These are phyloP conservation scores for Amaranthus hypochondriacus DNA, from an alignment of 148 eudicot species.

Conservation along the genomic window DNA sequence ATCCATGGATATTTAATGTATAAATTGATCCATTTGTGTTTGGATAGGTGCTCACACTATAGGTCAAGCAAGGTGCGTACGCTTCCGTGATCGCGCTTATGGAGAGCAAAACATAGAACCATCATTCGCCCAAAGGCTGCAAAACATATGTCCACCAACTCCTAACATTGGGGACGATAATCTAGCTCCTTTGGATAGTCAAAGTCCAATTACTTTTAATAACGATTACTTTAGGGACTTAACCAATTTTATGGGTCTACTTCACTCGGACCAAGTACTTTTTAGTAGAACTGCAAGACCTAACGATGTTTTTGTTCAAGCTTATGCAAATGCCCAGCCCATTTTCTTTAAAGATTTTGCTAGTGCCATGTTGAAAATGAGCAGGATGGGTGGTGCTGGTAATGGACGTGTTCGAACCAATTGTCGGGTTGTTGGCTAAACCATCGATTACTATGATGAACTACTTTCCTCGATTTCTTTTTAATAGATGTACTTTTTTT, in stretches of 20 bases:
- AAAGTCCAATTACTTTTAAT: constrained; percentile 8
- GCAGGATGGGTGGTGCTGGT: constrained; percentile 4
- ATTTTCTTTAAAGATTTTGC: constrained; percentile 12
- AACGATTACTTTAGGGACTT: constrained; percentile 15
- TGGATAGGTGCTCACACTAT: constrained; percentile 20
- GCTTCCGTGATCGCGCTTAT: constrained; percentile 15
- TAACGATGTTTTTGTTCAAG: neutral
- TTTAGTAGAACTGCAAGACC: neutral
- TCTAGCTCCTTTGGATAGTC: constrained; percentile 13
- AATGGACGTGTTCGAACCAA: constrained; percentile 4
- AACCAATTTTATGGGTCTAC: constrained; percentile 5
- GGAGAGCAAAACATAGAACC: constrained; percentile 18
- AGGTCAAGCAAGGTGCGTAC: constrained; percentile 20
- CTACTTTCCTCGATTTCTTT: no score
- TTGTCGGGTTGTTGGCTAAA: neutral
- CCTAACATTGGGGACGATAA: constrained; percentile 10
- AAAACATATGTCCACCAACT: constrained; percentile 11
- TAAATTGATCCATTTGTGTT: neutral
- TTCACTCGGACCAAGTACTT: constrained; percentile 22
- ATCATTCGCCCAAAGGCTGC: constrained; percentile 12
- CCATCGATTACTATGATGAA: no score
- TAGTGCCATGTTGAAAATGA: constrained; percentile 19
- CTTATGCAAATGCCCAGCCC: neutral
- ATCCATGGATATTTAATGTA: no score
- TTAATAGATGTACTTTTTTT: no score